Percentiles rank a stretch among this genome's conserved stretches.
Conservation (phyloP, 1,284 basidiomycete species). For the Coniophora puteana region DNA sequence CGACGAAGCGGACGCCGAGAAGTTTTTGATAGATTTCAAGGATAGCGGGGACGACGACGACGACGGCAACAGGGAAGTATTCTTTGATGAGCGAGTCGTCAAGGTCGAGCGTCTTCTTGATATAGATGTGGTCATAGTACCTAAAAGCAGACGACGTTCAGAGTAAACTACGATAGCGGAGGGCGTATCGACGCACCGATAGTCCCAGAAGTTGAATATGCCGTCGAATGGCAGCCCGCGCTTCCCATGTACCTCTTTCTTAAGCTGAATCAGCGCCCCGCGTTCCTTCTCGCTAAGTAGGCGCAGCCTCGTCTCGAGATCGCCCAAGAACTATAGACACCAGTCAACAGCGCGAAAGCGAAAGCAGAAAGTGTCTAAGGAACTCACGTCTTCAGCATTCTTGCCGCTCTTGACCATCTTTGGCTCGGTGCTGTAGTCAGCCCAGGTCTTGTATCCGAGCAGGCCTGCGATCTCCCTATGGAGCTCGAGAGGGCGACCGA, state of each 20-base stretch:
- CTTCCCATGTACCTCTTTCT: slow-evolving; percentile 64
- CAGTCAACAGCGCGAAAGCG: no score
- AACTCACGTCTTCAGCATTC: slow-evolving; percentile 50
- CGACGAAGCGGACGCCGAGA: slow-evolving; percentile 69
- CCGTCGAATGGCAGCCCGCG: slow-evolving; percentile 60
- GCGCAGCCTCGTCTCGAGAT: slow-evolving; percentile 69
- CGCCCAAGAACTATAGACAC: slow-evolving; percentile 56
- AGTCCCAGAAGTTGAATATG: slow-evolving; percentile 70
- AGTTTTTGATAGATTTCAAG: slow-evolving; percentile 79
- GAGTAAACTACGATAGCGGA: no score
- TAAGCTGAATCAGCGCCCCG: slow-evolving; percentile 62
- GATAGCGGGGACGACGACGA: slow-evolving; percentile 76
- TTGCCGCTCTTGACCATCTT: slow-evolving; percentile 74
- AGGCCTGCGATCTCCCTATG: slow-evolving; percentile 65
- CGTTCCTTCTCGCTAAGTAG: slow-evolving; percentile 69
- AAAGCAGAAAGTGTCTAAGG: not conserved
- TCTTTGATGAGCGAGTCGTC: slow-evolving; percentile 79
- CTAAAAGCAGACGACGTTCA: slow-evolving; percentile 15
- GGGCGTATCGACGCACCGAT: slow-evolving; percentile 34
- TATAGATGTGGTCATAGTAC: slow-evolving; percentile 70
- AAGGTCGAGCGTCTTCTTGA: slow-evolving; percentile 62
- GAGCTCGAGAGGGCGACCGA: slow-evolving; percentile 61
- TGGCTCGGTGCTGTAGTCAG: slow-evolving; percentile 75
- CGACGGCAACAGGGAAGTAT: slow-evolving; percentile 80
- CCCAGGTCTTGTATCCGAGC: slow-evolving; percentile 77